Evolutionary conservation across 1,284 basidiomycete species (phyloP), one percentile per base, ranked within the genome.

Genomic region (Schizophyllum amplum): DNA sequence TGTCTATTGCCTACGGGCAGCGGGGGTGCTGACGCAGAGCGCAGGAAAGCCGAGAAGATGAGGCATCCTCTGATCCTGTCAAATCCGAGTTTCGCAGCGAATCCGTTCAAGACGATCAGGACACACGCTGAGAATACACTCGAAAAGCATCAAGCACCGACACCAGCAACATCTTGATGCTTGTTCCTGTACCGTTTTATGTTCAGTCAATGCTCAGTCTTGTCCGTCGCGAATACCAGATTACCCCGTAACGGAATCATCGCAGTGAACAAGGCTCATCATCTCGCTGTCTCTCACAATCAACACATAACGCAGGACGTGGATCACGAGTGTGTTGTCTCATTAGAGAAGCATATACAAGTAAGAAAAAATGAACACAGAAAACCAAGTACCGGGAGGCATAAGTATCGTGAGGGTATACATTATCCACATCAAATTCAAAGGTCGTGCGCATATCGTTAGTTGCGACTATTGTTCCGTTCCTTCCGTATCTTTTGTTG

Each of bases 41-140:
- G 13, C 67, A 92, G 90, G 21, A 74, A 84, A 67, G 65, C 77
- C 58, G 90, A 93, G 66, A 79, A 78, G 51, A 69, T 86, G 27
- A 79, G 90, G 55, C 82, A 90, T 58, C 87, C 88, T 5, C 72
- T 86, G 59, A 85, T 93, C 50, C 73, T 89, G 22, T 74, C 81
- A 9, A 87, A 86, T 64, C 75, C 84, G 2, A 77, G 81, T 24
- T 93, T 85, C 65, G 68, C 81, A 5, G 71, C 78, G 25, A 86
- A 86, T 65, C 90, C 91, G 0, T 93, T 92, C 68, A 75, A 83
- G 63, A 86, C 88, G 1, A 87, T 93, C 63, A 83, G 88, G 4
- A 85, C 79, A 11, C 91, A 93, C 68, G 88, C 86, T 0, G 77
- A 86, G 67, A 93, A 92, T 67, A 90, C 89, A 0, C 75, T 92